Evolutionary conservation across 306 rosid genomes (phyloP), one percentile per base, ranked within the genome.

Genomic region (Cicer bijugum): DNA sequence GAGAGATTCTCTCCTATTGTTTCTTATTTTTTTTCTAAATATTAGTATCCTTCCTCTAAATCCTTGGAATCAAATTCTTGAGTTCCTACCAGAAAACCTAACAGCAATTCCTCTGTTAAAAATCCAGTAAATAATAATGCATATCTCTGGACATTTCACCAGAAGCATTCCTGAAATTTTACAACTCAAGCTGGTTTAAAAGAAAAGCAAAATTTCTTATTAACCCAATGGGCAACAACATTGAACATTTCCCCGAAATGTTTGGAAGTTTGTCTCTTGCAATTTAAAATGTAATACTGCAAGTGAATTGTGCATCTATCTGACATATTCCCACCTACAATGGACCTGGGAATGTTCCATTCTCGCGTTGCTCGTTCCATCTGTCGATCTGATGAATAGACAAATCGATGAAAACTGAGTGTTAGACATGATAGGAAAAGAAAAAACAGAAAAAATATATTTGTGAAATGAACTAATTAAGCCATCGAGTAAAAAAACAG

Each of bases 331-430:
- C 62, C 80, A 37, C 70, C 87, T 91, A 95, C 84, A 95, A 93
- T 4, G 96, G 99, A 39, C 99, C 97, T 9, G 99, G 99, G 81
- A 91, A 95, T 67, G 96, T 84, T 87, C 99, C 97, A 1, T 86
- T 91, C 87, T 91, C 99, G 81, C 97, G 90, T 80, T 91, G 99
- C 81, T 95, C 99, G 44, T 95, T 95, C 99, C 99, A 91, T 75
- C 88, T 85, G 47, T 95, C 99, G 56, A 95, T 52, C 99, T 95
- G 93, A 57, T 59, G 69, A 63, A 72, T 33, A 50, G 72, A 64
- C 20, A 69, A 53, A 71, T 12, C n/a, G 6, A 59, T 39, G 33
- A 64, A 56, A 74, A 38, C 9, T 12, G 56, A 64, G 1, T 3
- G 72, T 69, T 64, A 67, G 81, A 51, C 15, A 10, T 64, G 48